Base-by-base conservation (phyloP, 495 filamentous ascomycete species). In the Xylaria acuta region DNA sequence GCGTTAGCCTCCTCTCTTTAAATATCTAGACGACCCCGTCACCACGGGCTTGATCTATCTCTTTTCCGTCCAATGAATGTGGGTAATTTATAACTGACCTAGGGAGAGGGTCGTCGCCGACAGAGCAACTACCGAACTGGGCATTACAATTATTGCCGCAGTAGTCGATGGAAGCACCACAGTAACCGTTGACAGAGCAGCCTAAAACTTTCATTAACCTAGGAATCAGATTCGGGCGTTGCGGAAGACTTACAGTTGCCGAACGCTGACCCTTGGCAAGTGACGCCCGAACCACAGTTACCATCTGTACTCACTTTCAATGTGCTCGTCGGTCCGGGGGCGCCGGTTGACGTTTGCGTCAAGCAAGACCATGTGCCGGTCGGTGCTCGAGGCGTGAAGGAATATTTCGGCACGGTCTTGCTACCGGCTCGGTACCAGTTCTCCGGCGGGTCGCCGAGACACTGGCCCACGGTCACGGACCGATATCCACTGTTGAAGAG, bases 401-500 rank as follows among this genome's bases (percentile, higher is more conserved):
- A 71, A 64, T 76, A 72, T 47, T 74, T 51, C 30, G 74, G 72
- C 25, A 77, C 81, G 34, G 76, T 38, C 36, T 72, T 72, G 3
- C 74, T 73, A 30, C 75, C 77, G 27, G 77, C 75, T 16, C 89
- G 85, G 76, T 92, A 97, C 93, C 93, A 97, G 77, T 92, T 90
- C 32, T 86, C 86, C 0, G 79, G 73, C 3, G 92, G 87, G 75
- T 94, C 92, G 16, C 88, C 90, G 22, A 95, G 82, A 79, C 93
- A 95, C 73, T 93, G 86, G 2, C 92, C 93, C 32, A 93, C 87
- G 43, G 93, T 92, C 43, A 93, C 92, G 14, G 87, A 83, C 51
- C 82, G 84, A 75, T 88, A 96, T 0, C 92, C 92, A 18, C 87
- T 82, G 2, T 77, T 53, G 70, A 82, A 80, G 30, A 93, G 82